Evolutionary conservation across 2,329 filamentous ascomycete genomes (phyloP), one percentile per base, ranked within the genome.

Genomic region (Diaporthe batatas): DNA sequence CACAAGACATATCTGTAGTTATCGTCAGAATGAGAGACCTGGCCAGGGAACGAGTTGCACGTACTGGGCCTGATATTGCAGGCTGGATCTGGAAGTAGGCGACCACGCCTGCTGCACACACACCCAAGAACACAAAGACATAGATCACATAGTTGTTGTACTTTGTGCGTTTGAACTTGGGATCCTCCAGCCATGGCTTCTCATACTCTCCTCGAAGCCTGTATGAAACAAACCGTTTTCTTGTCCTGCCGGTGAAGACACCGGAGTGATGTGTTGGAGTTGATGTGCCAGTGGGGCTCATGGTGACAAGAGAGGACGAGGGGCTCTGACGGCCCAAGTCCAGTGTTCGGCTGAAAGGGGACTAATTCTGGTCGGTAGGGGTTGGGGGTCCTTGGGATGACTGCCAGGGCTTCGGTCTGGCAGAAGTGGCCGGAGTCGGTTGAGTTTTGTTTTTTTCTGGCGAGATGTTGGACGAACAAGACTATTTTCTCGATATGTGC

Each of bases 1-100:
- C 6, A 89, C 79, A n/a, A 85, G 79, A 77, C 87, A 89, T 78
- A 74, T 62, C 73, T 74, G n/a, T 29, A 16, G 5, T 16, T n/a
- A 16, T 14, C 29, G 11, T 73, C 39, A 72, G 59, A 16, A 73
- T 39, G 36, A 65, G 47, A 39, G 71, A 1, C 18, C 42, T 16
- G 32, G 23, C 4, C 16, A 47, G 42, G 36, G 25, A 44, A 32
- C 29, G 8, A n/a, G 25, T 16, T 42, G 47, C 44, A 72, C 70
- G 67, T 71, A 76, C 70, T 67, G 67, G 68, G 49, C 70, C 68
- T 72, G 71, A 72, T 78, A 81, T 42, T 21, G 73, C 69, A 2
- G 78, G 78, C 72, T 75, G 75, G 49, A 77, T 75, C 51, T 79
- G 77, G 53, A 80, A 74, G 68, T 77, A 83, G 73, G 79, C 79